Percentiles rank a stretch among this genome's conserved stretches.
Evolutionary conservation across 352 stramenopile species (phyloP).

Genomic region (Pythium brassicae): DNA sequence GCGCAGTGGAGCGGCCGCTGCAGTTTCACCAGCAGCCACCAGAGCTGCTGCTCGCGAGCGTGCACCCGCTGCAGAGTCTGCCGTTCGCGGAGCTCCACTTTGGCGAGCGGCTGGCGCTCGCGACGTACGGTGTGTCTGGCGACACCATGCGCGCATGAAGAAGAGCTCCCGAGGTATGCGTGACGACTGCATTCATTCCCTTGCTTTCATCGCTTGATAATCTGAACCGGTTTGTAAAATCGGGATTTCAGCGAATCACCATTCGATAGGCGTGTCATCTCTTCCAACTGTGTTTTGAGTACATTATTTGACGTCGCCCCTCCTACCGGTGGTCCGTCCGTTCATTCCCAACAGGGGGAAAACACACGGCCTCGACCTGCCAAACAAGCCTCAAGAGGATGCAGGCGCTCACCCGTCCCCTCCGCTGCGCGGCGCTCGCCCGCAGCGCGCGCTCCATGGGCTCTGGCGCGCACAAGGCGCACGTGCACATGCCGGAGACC

Average conservation of each 20-base stretch:
- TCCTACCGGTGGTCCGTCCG: no score
- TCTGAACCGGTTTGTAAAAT: no score
- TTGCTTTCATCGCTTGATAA: no score
- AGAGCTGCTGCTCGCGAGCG: constrained; percentile 23
- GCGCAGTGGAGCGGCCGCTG: constrained; percentile 45
- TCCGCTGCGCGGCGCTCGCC: constrained; percentile 25
- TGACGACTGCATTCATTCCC: neutral
- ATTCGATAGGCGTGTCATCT: no score
- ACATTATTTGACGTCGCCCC: no score
- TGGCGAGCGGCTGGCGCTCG: constrained; percentile 55
- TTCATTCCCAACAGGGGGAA: neutral
- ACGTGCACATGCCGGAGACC: constrained; percentile 82
- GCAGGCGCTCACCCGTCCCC: constrained; percentile 23
- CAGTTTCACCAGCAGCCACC: constrained; percentile 30
- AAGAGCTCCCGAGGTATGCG: neutral
- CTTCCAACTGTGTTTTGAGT: no score
- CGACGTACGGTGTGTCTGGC: constrained; percentile 25
- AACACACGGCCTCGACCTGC: neutral
- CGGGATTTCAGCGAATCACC: constrained; percentile 8
- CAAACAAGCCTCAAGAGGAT: constrained; percentile 15
- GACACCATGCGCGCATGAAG: neutral
- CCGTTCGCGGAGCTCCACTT: constrained; percentile 58
- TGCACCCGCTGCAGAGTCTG: constrained; percentile 48
- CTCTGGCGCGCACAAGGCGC: constrained; percentile 35
- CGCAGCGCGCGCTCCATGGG: constrained; percentile 48